phyloP scores from a whole-genome alignment of 2,329 filamentous ascomycete species.

The Aspergillus pseudonomiae region DNA sequence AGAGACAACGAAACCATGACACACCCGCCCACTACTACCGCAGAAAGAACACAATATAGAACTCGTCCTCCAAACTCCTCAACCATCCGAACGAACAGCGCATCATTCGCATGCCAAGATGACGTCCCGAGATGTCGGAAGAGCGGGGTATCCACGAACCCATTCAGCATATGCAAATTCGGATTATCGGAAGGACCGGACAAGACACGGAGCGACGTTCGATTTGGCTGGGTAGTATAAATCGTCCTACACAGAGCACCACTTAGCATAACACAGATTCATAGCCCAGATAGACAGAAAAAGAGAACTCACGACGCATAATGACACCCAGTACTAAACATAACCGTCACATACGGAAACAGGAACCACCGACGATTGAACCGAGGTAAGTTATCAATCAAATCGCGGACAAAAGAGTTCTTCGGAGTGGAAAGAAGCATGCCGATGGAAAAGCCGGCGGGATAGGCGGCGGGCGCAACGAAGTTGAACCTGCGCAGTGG shows the following conservation, averaged over 20 bases:
- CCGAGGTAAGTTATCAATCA: conserved; percentile 36
- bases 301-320: conserved; percentile 41
- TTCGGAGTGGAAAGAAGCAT: conserved; percentile 46
- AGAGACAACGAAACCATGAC: background rate
- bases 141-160: conserved; percentile 43
- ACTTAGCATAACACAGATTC: background rate
- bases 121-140: conserved; percentile 48
- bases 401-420: conserved; percentile 37
- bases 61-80: background rate
- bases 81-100: conserved; percentile 13
- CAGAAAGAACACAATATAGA: background rate
- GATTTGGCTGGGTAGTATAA: conserved; percentile 40
- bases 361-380: conserved; percentile 47
- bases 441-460: conserved; percentile 45
- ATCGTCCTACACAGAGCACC: conserved; percentile 32
- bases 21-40: background rate
- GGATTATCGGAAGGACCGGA: conserved; percentile 31
- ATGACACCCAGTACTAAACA: conserved; percentile 50
- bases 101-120: conserved; percentile 48
- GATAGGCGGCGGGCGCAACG: conserved; percentile 46
- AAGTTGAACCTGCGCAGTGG: conserved; percentile 47
- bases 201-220: conserved; percentile 40
- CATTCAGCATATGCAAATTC: conserved; percentile 44
- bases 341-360: conserved; percentile 46
- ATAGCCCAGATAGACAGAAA: background rate